These are phyloP conservation scores for Mycena epipterygia DNA, from an alignment of 768 basidiomycete species.

Conservation along the genomic window DNA sequence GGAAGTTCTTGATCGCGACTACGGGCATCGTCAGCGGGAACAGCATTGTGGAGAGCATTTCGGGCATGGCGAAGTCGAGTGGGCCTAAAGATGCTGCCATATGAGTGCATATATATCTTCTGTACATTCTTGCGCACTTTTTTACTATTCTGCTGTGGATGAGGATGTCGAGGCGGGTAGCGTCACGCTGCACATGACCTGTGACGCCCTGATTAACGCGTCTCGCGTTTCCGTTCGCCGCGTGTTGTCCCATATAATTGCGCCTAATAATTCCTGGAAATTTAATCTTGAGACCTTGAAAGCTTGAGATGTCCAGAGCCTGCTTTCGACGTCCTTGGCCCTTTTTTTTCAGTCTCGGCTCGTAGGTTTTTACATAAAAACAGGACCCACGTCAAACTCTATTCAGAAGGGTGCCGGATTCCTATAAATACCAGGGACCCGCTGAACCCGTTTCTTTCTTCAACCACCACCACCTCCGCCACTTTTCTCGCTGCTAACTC, in stretches of 20 bases:
- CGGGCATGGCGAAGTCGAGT: conserved; percentile 53
- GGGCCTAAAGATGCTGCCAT: conserved; percentile 60
- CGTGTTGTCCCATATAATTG: no score
- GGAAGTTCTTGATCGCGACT: conserved; percentile 91
- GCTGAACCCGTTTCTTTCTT: conserved; percentile 56
- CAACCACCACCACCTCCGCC: conserved; percentile 51
- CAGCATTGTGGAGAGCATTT: conserved; percentile 78
- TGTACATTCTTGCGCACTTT: no score
- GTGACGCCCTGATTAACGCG: no score
- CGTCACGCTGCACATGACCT: no score
- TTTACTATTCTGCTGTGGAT: no score
- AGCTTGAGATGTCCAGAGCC: no score
- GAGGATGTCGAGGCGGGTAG: no score
- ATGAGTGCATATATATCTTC: conserved; percentile 26
- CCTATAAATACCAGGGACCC: conserved; percentile 40
- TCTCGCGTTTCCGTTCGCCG: no score
- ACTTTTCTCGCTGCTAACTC: conserved; percentile 19
- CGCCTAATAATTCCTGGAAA: no score
- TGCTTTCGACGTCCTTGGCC: no score
- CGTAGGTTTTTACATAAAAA: conserved; percentile 24
- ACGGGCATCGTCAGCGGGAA: conserved; percentile 91
- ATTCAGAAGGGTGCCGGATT: conserved; percentile 2
- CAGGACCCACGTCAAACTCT: conserved; percentile 47
- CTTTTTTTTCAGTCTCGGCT: not conserved
- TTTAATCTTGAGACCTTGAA: no score